Evolutionary conservation across 2,329 filamentous ascomycete species (phyloP).

Genomic region (Trichophaea hybrida): DNA sequence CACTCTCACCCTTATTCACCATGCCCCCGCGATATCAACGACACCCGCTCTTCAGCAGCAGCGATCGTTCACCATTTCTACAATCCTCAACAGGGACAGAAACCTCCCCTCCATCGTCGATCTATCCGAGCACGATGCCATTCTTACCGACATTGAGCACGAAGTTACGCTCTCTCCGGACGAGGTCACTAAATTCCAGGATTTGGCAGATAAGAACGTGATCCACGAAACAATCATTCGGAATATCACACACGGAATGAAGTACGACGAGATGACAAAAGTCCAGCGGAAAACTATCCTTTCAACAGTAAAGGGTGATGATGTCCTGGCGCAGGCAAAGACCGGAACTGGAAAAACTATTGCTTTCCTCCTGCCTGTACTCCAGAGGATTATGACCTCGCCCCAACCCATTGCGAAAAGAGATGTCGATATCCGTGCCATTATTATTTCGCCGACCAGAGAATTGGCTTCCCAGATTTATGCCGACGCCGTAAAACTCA

Average conservation of each 20-base stretch:
- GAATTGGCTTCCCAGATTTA: slow-evolving; percentile 72
- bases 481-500: slow-evolving; percentile 59
- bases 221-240: slow-evolving; percentile 46
- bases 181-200: slow-evolving; percentile 17
- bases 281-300: slow-evolving; percentile 77
- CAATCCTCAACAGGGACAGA: slow-evolving; percentile 11
- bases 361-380: slow-evolving; percentile 73
- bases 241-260: slow-evolving; percentile 57
- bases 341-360: slow-evolving; percentile 96
- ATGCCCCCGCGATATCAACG: slow-evolving; percentile 10
- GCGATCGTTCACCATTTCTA: slow-evolving; percentile 16
- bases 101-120: slow-evolving; percentile 5
- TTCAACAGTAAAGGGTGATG: slow-evolving; percentile 61
- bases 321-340: slow-evolving; percentile 85
- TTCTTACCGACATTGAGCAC: slow-evolving; percentile 12
- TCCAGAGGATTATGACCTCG: slow-evolving; percentile 64
- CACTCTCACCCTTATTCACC: slow-evolving; percentile 10
- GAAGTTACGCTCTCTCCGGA: slow-evolving; percentile 6
- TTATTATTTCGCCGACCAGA: slow-evolving; percentile 65
- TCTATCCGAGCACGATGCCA: slow-evolving; percentile 4
- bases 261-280: slow-evolving; percentile 75
- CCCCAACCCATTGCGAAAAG: slow-evolving; percentile 34
- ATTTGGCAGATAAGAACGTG: slow-evolving; percentile 19
- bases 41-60: slow-evolving; percentile 13
- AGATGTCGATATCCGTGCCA: slow-evolving; percentile 48